Percentiles rank a stretch among this genome's conserved stretches.
Evolutionary conservation across 106 monocot species (phyloP).

Genomic region (Xerophyta viscosa): DNA sequence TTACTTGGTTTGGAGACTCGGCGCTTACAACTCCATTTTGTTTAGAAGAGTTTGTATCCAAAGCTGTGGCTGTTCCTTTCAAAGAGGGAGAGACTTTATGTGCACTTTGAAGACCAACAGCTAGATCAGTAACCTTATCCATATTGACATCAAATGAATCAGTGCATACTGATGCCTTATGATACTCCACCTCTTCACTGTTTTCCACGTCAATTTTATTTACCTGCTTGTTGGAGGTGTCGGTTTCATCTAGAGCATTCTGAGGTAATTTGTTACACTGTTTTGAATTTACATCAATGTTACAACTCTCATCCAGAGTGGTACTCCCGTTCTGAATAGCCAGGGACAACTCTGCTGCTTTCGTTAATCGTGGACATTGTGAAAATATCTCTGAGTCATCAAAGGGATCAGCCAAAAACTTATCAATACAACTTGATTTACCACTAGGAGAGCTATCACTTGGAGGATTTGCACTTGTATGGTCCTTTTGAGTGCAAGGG

Average conservation of each 20-base stretch:
- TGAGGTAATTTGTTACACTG: not conserved
- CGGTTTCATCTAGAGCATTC: not conserved
- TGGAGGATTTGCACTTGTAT: not conserved
- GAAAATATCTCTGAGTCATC: conserved; percentile 19
- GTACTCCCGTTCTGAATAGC: not conserved
- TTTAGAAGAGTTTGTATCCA: conserved; percentile 10
- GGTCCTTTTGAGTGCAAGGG: conserved; percentile 6
- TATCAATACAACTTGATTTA: conserved; percentile 26
- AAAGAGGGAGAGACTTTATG: not conserved
- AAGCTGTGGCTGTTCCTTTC: conserved; percentile 1
- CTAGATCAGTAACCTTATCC: conserved; percentile 4
- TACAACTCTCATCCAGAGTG: not conserved
- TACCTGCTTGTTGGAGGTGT: not conserved
- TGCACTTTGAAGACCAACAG: conserved; percentile 3
- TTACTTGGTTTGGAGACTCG: not conserved
- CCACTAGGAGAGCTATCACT: conserved; percentile 17
- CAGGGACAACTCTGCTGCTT: conserved; percentile 2
- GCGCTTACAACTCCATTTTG: too few relatives aligned
- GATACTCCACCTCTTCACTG: not conserved
- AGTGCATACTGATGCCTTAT: conserved; percentile 1
- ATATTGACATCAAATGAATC: conserved; percentile 1
- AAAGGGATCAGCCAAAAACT: conserved; percentile 27
- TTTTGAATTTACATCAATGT: conserved; percentile 10
- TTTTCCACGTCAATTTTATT: conserved; percentile 4
- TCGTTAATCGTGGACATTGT: conserved; percentile 18